Evolutionary conservation across 2,329 filamentous ascomycete genomes (phyloP).

Genomic region (Alternaria sp.): DNA sequence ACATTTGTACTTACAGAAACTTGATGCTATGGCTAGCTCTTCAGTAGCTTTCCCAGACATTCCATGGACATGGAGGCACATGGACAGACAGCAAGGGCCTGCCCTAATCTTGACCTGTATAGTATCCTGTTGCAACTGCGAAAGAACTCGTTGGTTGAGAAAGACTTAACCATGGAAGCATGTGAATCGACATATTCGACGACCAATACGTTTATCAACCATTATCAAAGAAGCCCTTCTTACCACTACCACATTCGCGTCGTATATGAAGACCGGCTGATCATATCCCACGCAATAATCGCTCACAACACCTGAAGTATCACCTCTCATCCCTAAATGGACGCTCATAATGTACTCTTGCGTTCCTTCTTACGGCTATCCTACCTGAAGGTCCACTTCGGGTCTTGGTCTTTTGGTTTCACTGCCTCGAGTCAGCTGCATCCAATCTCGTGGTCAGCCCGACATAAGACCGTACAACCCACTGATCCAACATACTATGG

Average conservation of each 20-base stretch:
- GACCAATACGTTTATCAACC: background rate
- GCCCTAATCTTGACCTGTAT: too few relatives aligned
- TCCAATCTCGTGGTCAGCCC: background rate
- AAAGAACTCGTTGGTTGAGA: too few relatives aligned
- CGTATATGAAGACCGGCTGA: background rate
- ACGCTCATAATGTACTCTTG: background rate
- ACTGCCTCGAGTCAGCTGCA: background rate
- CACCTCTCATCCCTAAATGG: too few relatives aligned
- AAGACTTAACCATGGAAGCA: background rate
- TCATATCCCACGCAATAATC: background rate
- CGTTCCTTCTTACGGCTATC: background rate
- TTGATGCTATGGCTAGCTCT: too few relatives aligned
- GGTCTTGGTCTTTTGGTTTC: background rate
- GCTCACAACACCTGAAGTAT: too few relatives aligned
- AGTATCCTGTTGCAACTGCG: too few relatives aligned
- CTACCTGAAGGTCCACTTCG: background rate
- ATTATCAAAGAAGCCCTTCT: too few relatives aligned
- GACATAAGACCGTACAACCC: slow-evolving; percentile 5
- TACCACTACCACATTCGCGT: background rate
- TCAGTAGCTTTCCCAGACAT: too few relatives aligned
- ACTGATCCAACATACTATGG: slow-evolving; percentile 1
- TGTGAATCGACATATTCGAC: background rate
- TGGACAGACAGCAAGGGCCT: background rate
- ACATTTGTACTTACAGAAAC: background rate
- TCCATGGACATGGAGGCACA: background rate